These are phyloP conservation scores for Amaranthus hypochondriacus DNA, from an alignment of 148 eudicot genomes.

Conservation along the genomic window DNA sequence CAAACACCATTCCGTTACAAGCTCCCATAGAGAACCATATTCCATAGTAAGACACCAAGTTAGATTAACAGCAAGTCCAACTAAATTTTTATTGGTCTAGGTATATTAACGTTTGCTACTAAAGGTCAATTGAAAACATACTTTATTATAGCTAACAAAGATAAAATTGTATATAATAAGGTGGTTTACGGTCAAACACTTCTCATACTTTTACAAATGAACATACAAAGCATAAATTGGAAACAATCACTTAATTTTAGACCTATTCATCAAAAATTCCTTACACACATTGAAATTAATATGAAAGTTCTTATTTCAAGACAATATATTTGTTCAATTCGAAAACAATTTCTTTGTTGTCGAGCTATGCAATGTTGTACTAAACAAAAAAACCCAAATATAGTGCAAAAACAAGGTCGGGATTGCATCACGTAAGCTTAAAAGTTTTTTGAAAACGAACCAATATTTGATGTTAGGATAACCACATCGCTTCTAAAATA, in stretches of 20 bases:
- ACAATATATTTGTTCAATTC: too few species aligned
- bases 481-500: too few species aligned
- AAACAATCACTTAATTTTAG: background rate
- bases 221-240: background rate
- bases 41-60: background rate
- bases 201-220: too few species aligned
- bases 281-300: background rate
- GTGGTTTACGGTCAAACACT: too few species aligned
- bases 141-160: too few species aligned
- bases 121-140: background rate
- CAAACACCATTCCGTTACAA: too few species aligned
- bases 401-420: background rate
- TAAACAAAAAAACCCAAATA: constrained; percentile 2
- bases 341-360: too few species aligned
- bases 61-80: background rate
- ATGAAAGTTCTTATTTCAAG: too few species aligned
- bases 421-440: too few species aligned
- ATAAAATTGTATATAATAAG: too few species aligned
- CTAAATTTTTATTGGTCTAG: background rate
- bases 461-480: too few species aligned
- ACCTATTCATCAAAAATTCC: background rate
- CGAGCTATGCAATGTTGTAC: background rate
- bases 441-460: too few species aligned
- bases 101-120: background rate
- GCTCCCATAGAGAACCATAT: background rate